These are phyloP conservation scores for Sporothrix pallida DNA, from an alignment of 2,329 filamentous ascomycete species.

Conservation along the genomic window DNA sequence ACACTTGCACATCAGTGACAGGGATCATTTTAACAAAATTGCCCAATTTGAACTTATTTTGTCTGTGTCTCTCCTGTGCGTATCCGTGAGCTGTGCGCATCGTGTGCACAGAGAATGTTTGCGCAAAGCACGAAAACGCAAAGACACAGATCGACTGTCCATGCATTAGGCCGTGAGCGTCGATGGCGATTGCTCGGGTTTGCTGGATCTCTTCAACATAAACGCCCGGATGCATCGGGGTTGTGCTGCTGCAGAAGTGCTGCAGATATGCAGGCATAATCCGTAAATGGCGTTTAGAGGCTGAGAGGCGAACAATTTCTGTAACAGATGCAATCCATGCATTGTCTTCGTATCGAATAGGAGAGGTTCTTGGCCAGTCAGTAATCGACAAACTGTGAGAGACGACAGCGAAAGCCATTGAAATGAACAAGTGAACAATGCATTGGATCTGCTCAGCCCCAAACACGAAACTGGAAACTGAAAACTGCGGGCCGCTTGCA, in stretches of 20 bases:
- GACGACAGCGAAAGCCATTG: background rate
- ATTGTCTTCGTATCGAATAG: background rate
- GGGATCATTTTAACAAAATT: background rate
- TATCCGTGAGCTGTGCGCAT: background rate
- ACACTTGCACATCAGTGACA: background rate
- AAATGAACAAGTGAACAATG: background rate
- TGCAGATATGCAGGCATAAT: too few species aligned
- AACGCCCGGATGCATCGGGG: background rate
- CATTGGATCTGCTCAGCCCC: conserved; percentile 28
- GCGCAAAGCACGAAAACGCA: background rate
- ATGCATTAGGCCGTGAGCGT: background rate
- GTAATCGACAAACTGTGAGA: too few species aligned
- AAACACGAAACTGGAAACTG: conserved; percentile 19
- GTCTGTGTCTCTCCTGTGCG: background rate
- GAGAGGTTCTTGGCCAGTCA: background rate
- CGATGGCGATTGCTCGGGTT: too few species aligned
- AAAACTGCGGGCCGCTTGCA: conserved; percentile 10
- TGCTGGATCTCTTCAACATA: background rate
- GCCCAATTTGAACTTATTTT: too few species aligned
- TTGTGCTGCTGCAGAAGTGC: too few species aligned
- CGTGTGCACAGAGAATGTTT: background rate
- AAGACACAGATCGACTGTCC: background rate
- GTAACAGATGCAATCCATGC: conserved; percentile 3
- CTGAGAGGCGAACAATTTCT: background rate
- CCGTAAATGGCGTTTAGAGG: background rate